Evolutionary conservation across 768 basidiomycete species (phyloP), one percentile per base, ranked within the genome.

Genomic region (Amanita rimosa): DNA sequence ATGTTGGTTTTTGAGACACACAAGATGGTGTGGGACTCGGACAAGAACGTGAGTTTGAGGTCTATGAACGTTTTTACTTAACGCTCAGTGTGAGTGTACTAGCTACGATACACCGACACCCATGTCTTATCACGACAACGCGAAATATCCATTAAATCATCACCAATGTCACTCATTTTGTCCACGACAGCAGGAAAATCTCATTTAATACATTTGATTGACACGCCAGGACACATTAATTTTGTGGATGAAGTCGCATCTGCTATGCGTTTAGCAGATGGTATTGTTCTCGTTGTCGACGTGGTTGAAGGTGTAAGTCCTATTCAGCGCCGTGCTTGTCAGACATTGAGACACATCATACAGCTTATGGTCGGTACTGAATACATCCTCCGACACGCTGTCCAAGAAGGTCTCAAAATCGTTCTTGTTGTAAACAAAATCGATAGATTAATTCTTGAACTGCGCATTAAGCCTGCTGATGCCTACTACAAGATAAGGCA

Each of bases 401-500:
- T 98, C 16, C 86, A 88, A 70, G 91, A 98, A 67, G 77, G 79
- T 48, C 70, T 93, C 59, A 85, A 88, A 72, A 85, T 93, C 53
- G 91, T 87, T 6, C 78, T 99, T 40, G 83, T 99, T 29, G 78
- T 99, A 54, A 99, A 99, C 73, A 99, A 99, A 74, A 83, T 99
- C 60, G 96, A 99, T 67, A 78, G 96, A 48, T 78, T 99, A 44
- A 97, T 98, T 54, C 79, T 99, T 48, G 96, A 99, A 67, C 73
- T 99, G 50, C 83, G 96, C 40, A 83, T 99, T 60, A 94, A 94
- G 59, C 96, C 96, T 48, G 70, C 83, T 36, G 96, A 99, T 58
- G 96, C 96, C 0, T 99, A 90, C 71, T 97, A 94, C 71, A 99
- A 99, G 74, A 91, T 99, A 55, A 95, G 91, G 64, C 95, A 98